Conservation (phyloP, 345 rosid genomes). For the Crucihimalaya himalaica region DNA sequence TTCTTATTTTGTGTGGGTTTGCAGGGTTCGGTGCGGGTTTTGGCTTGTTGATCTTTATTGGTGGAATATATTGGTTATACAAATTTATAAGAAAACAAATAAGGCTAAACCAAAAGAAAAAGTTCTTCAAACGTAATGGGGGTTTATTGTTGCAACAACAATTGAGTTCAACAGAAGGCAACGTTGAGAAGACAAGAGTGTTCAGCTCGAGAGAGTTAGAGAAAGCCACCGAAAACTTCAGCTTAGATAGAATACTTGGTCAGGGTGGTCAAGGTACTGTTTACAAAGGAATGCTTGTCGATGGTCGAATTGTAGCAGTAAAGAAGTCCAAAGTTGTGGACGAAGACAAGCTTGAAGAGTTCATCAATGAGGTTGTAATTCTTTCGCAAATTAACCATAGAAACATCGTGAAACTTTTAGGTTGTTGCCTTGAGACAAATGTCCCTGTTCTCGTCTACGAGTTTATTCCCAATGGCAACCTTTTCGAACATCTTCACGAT, state of each 20-base stretch:
- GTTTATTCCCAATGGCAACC: neutral
- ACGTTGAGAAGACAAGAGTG: conserved; percentile 21
- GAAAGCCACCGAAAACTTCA: conserved; percentile 32
- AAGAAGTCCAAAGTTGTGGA: neutral
- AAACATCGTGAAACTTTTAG: neutral
- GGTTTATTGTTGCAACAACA: conserved; percentile 21
- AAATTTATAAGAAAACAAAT: neutral
- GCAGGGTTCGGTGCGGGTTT: neutral
- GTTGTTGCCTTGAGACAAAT: neutral
- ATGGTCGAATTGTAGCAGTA: neutral
- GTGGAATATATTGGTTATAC: neutral
- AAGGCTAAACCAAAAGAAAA: neutral
- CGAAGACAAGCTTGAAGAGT: neutral
- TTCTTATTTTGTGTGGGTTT: neutral
- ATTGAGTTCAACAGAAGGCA: neutral
- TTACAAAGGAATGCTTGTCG: neutral
- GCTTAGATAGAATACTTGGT: conserved; percentile 34
- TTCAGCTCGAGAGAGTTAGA: neutral
- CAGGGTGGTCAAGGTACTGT: conserved; percentile 35
- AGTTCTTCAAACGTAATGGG: conserved; percentile 13
- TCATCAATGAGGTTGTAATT: neutral
- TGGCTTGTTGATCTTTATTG: neutral
- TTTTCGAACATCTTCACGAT: neutral
- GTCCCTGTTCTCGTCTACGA: neutral
- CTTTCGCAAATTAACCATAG: neutral